Evolutionary conservation across 164 flowering plant species (phyloP).

Genomic region (Saururus chinensis): DNA sequence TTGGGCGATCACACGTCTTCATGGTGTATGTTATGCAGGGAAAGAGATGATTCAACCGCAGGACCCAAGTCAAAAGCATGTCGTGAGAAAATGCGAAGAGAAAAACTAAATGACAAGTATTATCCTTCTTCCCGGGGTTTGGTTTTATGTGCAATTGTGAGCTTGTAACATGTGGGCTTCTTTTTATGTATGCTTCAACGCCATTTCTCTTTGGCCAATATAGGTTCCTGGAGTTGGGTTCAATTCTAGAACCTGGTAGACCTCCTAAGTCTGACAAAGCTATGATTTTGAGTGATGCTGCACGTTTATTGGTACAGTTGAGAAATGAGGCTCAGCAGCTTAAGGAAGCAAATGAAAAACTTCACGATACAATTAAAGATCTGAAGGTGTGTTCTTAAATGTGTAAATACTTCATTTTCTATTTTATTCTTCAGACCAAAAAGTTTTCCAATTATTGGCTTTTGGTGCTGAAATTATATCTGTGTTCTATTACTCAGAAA

Average conservation of each 20-base stretch:
- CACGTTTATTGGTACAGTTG: slow-evolving; percentile 44
- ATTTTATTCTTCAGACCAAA: background rate
- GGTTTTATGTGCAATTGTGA: background rate
- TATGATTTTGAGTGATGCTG: slow-evolving; percentile 46
- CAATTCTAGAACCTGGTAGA: slow-evolving; percentile 61
- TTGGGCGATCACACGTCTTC: background rate
- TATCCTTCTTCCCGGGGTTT: background rate
- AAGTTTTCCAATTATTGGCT: no score
- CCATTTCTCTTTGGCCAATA: background rate
- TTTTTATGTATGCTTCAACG: background rate
- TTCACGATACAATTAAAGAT: slow-evolving; percentile 60
- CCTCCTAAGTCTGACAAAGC: slow-evolving; percentile 58
- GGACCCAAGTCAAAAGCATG: slow-evolving; percentile 29
- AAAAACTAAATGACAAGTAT: slow-evolving; percentile 39
- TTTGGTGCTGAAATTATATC: no score
- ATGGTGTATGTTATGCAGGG: slow-evolving; percentile 16
- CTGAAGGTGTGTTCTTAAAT: slow-evolving; percentile 31
- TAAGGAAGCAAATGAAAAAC: slow-evolving; percentile 37
- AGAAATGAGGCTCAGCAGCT: slow-evolving; percentile 51
- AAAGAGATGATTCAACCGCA: slow-evolving; percentile 19
- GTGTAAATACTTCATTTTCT: background rate
- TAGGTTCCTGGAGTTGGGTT: slow-evolving; percentile 63
- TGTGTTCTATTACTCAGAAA: no score
- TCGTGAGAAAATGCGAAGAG: slow-evolving; percentile 47
- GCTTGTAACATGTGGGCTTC: background rate